phyloP scores from a whole-genome alignment of 768 basidiomycete species.

The Leccinum olivaceopallidum region DNA sequence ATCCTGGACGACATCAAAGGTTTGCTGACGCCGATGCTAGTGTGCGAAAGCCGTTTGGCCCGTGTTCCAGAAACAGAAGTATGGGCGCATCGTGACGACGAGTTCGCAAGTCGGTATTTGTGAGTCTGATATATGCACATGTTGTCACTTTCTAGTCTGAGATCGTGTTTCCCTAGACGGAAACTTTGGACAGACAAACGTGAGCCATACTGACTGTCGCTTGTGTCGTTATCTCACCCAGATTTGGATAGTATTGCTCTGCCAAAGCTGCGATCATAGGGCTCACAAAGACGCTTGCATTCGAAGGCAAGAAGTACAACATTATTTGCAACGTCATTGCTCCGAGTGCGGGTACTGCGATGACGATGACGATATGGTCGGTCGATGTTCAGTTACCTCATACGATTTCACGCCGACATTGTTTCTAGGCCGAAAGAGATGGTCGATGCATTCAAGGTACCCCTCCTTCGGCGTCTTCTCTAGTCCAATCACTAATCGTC shows the following conservation, averaged over 20 bases:
- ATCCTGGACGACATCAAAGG: not conserved
- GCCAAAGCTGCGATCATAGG: conserved; percentile 93
- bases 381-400: conserved; percentile 20
- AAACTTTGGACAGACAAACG: conserved; percentile 94
- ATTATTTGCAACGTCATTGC: conserved; percentile 89
- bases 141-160: conserved; percentile 2
- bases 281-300: conserved; percentile 83
- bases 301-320: conserved; percentile 90
- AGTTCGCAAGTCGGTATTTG: conserved; percentile 91
- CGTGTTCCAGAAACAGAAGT: conserved; percentile 94
- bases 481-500: not conserved
- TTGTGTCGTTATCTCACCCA: not conserved
- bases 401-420: not conserved
- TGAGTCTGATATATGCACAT: conserved; percentile 40
- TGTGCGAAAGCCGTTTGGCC: conserved; percentile 97
- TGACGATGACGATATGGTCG: conserved; percentile 81
- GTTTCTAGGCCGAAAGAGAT: conserved; percentile 69
- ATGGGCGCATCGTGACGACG: conserved; percentile 94
- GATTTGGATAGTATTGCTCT: conserved; percentile 66
- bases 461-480: not conserved
- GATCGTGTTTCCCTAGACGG: conserved; percentile 57
- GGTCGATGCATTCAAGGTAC: conserved; percentile 86
- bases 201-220: conserved; percentile 27
- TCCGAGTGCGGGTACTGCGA: conserved; percentile 86
- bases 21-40: conserved; percentile 38